Conservation (phyloP, 2,329 filamentous ascomycete genomes). For the Trichoderma breve region DNA sequence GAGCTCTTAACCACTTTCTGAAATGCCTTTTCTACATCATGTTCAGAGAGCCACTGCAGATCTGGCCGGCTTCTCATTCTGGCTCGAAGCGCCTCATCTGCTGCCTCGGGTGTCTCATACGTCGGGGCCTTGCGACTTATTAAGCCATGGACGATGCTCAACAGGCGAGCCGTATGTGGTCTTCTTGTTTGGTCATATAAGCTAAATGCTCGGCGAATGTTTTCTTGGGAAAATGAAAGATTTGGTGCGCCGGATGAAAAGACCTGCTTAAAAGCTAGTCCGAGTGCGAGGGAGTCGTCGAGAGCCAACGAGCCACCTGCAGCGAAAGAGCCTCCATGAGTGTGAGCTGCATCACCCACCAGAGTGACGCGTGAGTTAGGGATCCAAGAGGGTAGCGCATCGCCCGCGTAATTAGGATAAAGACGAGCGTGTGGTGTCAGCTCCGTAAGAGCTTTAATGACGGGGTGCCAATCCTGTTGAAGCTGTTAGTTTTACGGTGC, state of each 20-base stretch:
- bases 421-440: conserved; percentile 40
- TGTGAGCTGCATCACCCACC: conserved; percentile 40
- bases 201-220: background rate
- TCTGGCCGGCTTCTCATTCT: conserved; percentile 21
- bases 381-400: conserved; percentile 40
- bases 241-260: background rate
- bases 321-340: conserved; percentile 41
- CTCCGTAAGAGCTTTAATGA: conserved; percentile 39
- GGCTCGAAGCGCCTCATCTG: conserved; percentile 11
- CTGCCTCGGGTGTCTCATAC: conserved; percentile 9
- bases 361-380: conserved; percentile 29
- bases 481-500: background rate
- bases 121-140: background rate
- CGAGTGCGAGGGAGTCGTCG: conserved; percentile 32
- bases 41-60: conserved; percentile 22
- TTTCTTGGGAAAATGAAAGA: background rate
- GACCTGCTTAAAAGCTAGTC: background rate
- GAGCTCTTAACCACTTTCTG: background rate
- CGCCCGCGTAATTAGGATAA: conserved; percentile 43
- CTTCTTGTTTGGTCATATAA: conserved; percentile 22
- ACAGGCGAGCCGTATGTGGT: conserved; percentile 19
- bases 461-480: conserved; percentile 39
- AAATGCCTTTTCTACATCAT: conserved; percentile 20
- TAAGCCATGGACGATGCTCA: conserved; percentile 17
- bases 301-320: conserved; percentile 40